These are phyloP conservation scores for Borovskyia barvae DNA, from an alignment of 208 protist species.

Conservation along the genomic window DNA sequence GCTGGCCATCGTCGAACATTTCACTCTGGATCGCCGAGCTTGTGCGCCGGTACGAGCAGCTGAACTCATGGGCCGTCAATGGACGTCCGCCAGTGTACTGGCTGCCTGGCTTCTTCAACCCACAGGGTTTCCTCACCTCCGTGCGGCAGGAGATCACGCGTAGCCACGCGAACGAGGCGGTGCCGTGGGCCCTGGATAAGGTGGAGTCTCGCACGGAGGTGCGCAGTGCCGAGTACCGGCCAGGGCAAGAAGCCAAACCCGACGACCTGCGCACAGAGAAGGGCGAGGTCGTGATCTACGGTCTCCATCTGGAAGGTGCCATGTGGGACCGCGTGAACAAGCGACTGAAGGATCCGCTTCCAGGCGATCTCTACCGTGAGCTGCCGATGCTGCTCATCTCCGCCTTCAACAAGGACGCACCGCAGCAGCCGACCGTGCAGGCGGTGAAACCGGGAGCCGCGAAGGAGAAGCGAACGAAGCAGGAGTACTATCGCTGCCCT, in stretches of 20 bases:
- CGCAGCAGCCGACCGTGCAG: slow-evolving; percentile 45
- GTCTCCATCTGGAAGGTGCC: slow-evolving; percentile 97
- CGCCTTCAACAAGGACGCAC: slow-evolving; percentile 89
- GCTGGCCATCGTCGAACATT: slow-evolving; percentile 95
- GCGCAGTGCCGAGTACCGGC: slow-evolving; percentile 87
- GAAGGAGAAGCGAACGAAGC: slow-evolving; percentile 88
- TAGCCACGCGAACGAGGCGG: slow-evolving; percentile 85
- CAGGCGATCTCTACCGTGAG: slow-evolving; percentile 94
- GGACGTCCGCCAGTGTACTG: slow-evolving; percentile 95
- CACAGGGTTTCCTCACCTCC: slow-evolving; percentile 98
- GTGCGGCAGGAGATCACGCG: slow-evolving; percentile 97
- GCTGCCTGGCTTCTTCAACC: slow-evolving; percentile 99
- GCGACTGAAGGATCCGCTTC: slow-evolving; percentile 90
- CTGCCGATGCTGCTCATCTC: slow-evolving; percentile 96
- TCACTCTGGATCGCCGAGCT: slow-evolving; percentile 97
- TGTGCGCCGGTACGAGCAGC: slow-evolving; percentile 93
- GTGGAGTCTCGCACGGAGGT: slow-evolving; percentile 95
- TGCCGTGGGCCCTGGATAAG: slow-evolving; percentile 97
- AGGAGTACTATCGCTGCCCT: slow-evolving; percentile 96
- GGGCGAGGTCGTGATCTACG: slow-evolving; percentile 97
- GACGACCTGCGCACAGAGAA: slow-evolving; percentile 90
- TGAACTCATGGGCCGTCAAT: slow-evolving; percentile 89
- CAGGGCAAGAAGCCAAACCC: slow-evolving; percentile 89
- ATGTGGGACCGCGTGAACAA: slow-evolving; percentile 96
- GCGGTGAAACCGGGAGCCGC: slow-evolving; percentile 58